Conservation (phyloP, 2,329 filamentous ascomycete genomes). For the Herpomyces periplanetae region DNA sequence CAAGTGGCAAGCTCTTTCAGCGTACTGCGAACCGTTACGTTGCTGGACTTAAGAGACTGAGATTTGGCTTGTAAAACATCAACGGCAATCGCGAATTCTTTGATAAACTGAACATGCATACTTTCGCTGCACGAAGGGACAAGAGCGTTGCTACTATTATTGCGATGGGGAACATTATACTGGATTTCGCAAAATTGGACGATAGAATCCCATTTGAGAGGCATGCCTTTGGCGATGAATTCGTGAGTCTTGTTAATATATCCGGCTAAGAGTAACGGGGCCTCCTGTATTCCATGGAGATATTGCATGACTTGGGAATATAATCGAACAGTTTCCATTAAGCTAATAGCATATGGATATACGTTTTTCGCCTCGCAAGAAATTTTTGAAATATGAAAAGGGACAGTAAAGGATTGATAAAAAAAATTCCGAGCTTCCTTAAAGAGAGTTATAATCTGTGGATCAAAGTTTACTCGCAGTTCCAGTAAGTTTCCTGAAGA, state of each 20-base stretch:
- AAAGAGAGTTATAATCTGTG: slow-evolving; percentile 84
- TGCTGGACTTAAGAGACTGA: slow-evolving; percentile 30
- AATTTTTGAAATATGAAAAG: slow-evolving; percentile 69
- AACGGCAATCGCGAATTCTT: slow-evolving; percentile 56
- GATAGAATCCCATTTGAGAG: slow-evolving; percentile 84
- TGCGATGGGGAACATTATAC: slow-evolving; percentile 16
- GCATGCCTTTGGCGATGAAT: slow-evolving; percentile 50
- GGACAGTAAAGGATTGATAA: slow-evolving; percentile 78
- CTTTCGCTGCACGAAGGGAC: slow-evolving; percentile 25
- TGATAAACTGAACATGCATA: slow-evolving; percentile 83
- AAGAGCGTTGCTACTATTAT: slow-evolving; percentile 17
- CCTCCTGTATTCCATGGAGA: slow-evolving; percentile 49
- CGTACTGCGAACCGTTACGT: slow-evolving; percentile 42
- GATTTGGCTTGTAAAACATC: slow-evolving; percentile 66
- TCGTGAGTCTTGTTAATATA: slow-evolving; percentile 65
- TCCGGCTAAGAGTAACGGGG: slow-evolving; percentile 50
- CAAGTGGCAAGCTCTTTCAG: slow-evolving; percentile 49
- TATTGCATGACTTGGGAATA: slow-evolving; percentile 53
- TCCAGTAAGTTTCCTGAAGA: slow-evolving; percentile 66
- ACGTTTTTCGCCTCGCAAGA: slow-evolving; percentile 96
- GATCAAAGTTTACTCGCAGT: slow-evolving; percentile 75
- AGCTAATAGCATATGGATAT: slow-evolving; percentile 79
- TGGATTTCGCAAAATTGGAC: slow-evolving; percentile 76
- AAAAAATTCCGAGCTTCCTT: slow-evolving; percentile 88
- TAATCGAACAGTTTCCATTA: slow-evolving; percentile 95